A percentile compares a stretch with the other conserved stretches of the same genome.
phyloP scores from a whole-genome alignment of 2,329 filamentous ascomycete genomes.

The Dryadomyces quercivorus region DNA sequence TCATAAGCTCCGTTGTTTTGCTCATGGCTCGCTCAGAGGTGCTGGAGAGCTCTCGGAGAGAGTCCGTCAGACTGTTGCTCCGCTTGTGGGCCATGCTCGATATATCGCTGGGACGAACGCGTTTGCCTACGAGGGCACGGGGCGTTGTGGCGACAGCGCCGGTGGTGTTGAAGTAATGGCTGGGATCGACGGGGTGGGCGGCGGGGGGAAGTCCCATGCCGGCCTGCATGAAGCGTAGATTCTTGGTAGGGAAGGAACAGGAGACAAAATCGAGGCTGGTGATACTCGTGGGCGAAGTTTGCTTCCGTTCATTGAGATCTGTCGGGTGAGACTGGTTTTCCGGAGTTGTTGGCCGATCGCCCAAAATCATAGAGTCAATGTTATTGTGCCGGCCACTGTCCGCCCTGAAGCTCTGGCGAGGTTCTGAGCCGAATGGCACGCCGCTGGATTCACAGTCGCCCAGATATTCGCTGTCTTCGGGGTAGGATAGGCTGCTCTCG shows the following conservation, averaged over 20 bases:
- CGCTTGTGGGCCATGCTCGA: conserved; percentile 53
- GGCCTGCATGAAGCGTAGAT: conserved; percentile 25
- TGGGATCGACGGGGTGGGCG: conserved; percentile 45
- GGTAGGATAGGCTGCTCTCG: conserved; percentile 29
- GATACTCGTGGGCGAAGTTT: conserved; percentile 43
- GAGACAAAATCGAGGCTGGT: conserved; percentile 49
- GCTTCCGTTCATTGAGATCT: conserved; percentile 20
- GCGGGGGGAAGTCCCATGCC: conserved; percentile 30
- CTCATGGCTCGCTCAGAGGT: conserved; percentile 34
- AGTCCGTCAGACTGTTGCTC: conserved; percentile 80
- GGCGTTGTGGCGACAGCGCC: conserved; percentile 47
- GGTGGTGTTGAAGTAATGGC: conserved; percentile 30
- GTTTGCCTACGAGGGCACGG: conserved; percentile 44
- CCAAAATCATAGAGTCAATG: conserved; percentile 33
- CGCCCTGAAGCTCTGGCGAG: conserved; percentile 14
- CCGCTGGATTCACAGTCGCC: background rate
- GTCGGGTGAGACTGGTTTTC: conserved; percentile 18
- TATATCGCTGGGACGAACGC: conserved; percentile 32
- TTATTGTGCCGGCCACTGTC: conserved; percentile 34
- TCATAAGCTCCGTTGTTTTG: conserved; percentile 44
- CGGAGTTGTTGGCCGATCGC: conserved; percentile 34
- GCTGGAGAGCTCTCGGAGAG: conserved; percentile 54
- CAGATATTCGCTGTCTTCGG: conserved; percentile 24
- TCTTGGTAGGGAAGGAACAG: conserved; percentile 49
- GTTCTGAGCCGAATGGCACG: background rate